Conservation (phyloP, 805 yeast species). For the Wickerhamiella sorbophila region DNA sequence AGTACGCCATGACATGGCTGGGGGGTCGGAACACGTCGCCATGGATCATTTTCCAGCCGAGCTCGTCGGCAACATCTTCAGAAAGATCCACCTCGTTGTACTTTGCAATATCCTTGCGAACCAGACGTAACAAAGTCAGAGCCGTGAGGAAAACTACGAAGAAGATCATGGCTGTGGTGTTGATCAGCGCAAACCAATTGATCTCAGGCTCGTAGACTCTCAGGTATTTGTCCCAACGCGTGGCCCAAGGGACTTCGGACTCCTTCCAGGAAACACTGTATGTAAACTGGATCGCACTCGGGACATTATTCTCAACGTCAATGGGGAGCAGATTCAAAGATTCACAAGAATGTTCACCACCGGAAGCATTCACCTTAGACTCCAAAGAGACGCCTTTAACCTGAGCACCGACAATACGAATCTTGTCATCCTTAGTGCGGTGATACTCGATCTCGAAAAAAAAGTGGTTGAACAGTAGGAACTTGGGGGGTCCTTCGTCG, state of each 20-base stretch:
- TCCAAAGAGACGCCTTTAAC: conserved; percentile 26
- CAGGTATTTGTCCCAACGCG: conserved; percentile 95
- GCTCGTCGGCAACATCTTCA: conserved; percentile 71
- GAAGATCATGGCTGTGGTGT: conserved; percentile 69
- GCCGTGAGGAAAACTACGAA: conserved; percentile 64
- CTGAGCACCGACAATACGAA: conserved; percentile 81
- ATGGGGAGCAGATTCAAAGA: neutral
- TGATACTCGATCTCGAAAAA: conserved; percentile 74
- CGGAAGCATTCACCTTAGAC: neutral
- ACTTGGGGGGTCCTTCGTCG: conserved; percentile 46
- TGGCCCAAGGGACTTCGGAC: conserved; percentile 81
- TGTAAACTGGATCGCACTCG: conserved; percentile 56
- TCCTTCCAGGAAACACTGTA: conserved; percentile 65
- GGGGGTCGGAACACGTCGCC: conserved; percentile 94
- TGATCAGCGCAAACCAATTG: conserved; percentile 89
- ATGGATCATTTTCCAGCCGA: conserved; percentile 93
- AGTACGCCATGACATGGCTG: conserved; percentile 47
- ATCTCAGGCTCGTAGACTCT: conserved; percentile 76
- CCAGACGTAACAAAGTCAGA: conserved; percentile 62
- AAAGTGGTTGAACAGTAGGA: conserved; percentile 55
- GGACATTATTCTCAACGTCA: conserved; percentile 22
- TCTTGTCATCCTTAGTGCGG: conserved; percentile 46
- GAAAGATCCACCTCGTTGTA: conserved; percentile 83
- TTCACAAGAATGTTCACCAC: neutral
- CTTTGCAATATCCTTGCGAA: conserved; percentile 70